Percentiles rank a stretch among this genome's conserved stretches.
Conservation (phyloP, 257 asterid genomes). For the Solanum etuberosum region DNA sequence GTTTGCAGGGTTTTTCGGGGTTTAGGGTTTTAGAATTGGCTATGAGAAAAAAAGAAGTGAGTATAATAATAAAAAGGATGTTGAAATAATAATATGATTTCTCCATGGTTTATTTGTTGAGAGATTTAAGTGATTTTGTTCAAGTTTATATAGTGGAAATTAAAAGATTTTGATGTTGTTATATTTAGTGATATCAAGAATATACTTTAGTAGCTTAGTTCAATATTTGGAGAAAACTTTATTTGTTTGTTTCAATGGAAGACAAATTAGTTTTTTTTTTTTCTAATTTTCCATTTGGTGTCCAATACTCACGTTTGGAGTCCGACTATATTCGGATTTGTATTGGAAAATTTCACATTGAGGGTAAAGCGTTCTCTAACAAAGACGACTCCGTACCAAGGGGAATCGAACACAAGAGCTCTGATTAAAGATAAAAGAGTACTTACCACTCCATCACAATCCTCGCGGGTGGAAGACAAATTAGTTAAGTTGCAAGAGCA, state of each 20-base stretch:
- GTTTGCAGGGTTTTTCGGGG: slow-evolving; percentile 35
- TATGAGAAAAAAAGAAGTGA: background rate
- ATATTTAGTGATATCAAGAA: background rate
- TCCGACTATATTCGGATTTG: accelerated
- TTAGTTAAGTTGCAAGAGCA: background rate
- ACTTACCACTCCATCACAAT: too few relatives aligned
- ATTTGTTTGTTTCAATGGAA: background rate
- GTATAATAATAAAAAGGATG: slow-evolving; percentile 9
- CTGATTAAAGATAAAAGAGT: too few relatives aligned
- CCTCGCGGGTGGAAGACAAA: background rate
- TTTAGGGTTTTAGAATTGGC: slow-evolving; percentile 4
- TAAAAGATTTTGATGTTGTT: background rate
- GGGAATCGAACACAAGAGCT: too few relatives aligned
- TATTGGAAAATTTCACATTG: accelerated
- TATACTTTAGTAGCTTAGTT: background rate
- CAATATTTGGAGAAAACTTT: background rate
- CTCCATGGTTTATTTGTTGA: background rate
- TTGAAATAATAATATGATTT: background rate
- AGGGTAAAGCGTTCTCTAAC: accelerated
- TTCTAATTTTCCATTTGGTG: too few relatives aligned
- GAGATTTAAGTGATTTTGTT: background rate
- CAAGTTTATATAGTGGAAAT: background rate
- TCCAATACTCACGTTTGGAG: too few relatives aligned
- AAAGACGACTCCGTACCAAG: accelerated
- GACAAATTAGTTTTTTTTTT: background rate